Base-by-base conservation (phyloP, 768 basidiomycete species). In the Hypsizygus marmoreus region DNA sequence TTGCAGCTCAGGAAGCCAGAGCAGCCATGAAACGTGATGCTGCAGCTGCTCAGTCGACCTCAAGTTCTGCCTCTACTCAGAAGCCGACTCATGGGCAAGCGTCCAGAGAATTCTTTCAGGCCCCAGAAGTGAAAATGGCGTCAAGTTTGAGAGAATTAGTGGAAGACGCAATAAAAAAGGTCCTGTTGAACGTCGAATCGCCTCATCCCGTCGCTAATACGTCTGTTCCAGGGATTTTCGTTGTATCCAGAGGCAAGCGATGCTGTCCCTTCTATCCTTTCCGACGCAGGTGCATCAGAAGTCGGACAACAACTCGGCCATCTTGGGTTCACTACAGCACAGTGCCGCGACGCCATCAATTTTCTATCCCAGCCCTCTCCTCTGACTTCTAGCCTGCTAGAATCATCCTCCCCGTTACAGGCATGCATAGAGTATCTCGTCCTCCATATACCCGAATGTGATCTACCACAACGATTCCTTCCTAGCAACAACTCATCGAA, bases 361-460 rank as follows among this genome's bases (percentile, higher is more conserved):
- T 82, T 82, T 37, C 67, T 91, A 10, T 76, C 81, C 4, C 55
- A 66, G 12, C 71, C 82, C 11, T 86, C 84, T 9, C 62, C 76
- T 3, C 67, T 87, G n/a, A 70, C 81, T 4, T 73, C 79, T 13
- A 81, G 79, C 29, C 73, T 95, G 11, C 70, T 93, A 25, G 65
- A 61, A 6, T 71, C 79, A 5, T 63, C 83, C 2, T 72, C 81
- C 4, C 80, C 86, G 4, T 64, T 92, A 11, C 84, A 92, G 59
- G 89, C 91, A 0, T 82, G 82, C 40, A 84, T 94, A 34, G 88
- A 93, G 54, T 91, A 91, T 67, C 74, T 97, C 2, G 75, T 95
- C 34, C 73, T 95, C 16, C 81, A 90, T 55, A 61, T 89, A 4
- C 88, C 93, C 0, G 94, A 97, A 69, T 86, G 89, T 46, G 93